Evolutionary conservation across 2,329 filamentous ascomycete genomes (phyloP), one percentile per base, ranked within the genome.

Genomic region (Paracoccidioides brasiliensis): DNA sequence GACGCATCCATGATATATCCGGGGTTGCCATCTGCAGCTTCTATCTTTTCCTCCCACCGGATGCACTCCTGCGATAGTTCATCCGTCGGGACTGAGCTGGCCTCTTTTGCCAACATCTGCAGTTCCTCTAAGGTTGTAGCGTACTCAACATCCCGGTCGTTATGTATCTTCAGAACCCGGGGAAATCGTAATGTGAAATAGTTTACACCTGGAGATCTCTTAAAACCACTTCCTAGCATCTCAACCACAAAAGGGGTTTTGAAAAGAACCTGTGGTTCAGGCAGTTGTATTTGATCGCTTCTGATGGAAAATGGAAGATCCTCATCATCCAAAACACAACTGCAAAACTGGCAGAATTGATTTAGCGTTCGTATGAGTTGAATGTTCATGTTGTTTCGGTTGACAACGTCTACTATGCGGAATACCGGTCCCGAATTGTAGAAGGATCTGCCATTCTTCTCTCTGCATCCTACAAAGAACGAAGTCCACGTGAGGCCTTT

Each of bases 171-270:
- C 56, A 81, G 77, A 3, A 91, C 80, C 2, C 80, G 76, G 1
- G 90, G 86, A 63, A 95, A 94, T 1, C 90, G 79, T 53, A 89
- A 79, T 57, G 83, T 84, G 74, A 82, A 89, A 63, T 86, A 90
- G 0, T 77, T 76, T 12, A 81, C 82, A 63, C 85, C 84, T 3
- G 81, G 78, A 2, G 80, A 77, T 64, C 84, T 87, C 57, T 89
- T 85, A 61, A 90, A 95, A 0, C 85, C 84, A 59, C 88, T 87
- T 54, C 88, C 90, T 30, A 86, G 77, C 57, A 95, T 74, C 62
- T 95, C 90, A 55, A 90, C 86, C 0, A 95, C 81, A 22, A 88
- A 79, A 0, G 89, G 89, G 0, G 76, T 74, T 5, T 76, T 78
- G 67, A 95, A 95, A 0, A 84, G 69, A 3, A 68, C 64, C 33